Conservation (phyloP, 192 early-diverging fungal species). For the Glomus cerebriforme region DNA sequence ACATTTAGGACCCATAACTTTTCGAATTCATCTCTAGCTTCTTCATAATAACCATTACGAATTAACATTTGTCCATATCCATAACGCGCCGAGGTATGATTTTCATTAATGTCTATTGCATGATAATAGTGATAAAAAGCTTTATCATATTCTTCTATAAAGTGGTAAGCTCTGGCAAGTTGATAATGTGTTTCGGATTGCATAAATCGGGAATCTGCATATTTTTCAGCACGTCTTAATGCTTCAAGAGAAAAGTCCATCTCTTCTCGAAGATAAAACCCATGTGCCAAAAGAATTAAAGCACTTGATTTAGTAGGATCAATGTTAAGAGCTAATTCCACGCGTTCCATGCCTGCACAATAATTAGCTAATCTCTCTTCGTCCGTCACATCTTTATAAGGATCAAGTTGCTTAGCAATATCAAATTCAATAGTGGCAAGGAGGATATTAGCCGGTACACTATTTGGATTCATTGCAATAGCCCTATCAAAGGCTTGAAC, state of each 20-base stretch:
- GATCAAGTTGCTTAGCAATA: slow-evolving; percentile 53
- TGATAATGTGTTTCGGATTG: slow-evolving; percentile 66
- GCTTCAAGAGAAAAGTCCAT: slow-evolving; percentile 33
- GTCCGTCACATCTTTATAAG: slow-evolving; percentile 28
- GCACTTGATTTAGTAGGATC: slow-evolving; percentile 60
- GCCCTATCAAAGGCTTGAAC: slow-evolving; percentile 71
- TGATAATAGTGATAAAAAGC: slow-evolving; percentile 72
- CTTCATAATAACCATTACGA: slow-evolving; percentile 44
- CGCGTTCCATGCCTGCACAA: slow-evolving; percentile 47
- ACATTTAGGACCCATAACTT: neutral
- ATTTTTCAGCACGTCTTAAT: slow-evolving; percentile 5
- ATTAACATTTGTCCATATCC: slow-evolving; percentile 78
- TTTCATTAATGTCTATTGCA: slow-evolving; percentile 64
- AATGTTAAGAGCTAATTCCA: slow-evolving; percentile 52
- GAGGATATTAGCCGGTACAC: slow-evolving; percentile 70
- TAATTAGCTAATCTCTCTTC: slow-evolving; percentile 48
- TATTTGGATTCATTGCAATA: slow-evolving; percentile 65
- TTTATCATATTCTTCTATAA: slow-evolving; percentile 63
- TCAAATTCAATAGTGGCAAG: slow-evolving; percentile 84
- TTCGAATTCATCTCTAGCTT: neutral
- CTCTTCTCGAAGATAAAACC: slow-evolving; percentile 51
- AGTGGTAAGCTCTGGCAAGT: slow-evolving; percentile 57
- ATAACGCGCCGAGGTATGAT: slow-evolving; percentile 70
- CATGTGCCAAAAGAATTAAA: slow-evolving; percentile 56
- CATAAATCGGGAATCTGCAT: slow-evolving; percentile 37